Conservation (phyloP, 2,329 filamentous ascomycete species). For the Hypocreales sp. region DNA sequence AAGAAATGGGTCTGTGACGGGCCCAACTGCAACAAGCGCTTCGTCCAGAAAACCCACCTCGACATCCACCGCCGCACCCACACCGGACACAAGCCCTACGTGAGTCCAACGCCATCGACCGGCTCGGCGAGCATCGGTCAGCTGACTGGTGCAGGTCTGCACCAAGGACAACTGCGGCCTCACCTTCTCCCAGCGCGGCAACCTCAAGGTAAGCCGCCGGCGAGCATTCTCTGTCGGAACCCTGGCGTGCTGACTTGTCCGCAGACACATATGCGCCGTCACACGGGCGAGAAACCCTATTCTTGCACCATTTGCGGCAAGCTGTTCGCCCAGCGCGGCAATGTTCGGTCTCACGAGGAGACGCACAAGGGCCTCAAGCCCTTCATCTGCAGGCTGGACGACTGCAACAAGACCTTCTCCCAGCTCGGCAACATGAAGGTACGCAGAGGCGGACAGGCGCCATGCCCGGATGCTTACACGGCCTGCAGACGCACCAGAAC, state of each 20-base stretch:
- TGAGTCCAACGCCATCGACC: slow-evolving; percentile 32
- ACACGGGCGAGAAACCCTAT: slow-evolving; percentile 78
- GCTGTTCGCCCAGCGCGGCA: slow-evolving; percentile 71
- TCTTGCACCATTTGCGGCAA: slow-evolving; percentile 68
- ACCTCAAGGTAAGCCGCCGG: slow-evolving; percentile 54
- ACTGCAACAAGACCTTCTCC: slow-evolving; percentile 77
- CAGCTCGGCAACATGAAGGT: slow-evolving; percentile 89
- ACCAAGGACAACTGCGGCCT: slow-evolving; percentile 58
- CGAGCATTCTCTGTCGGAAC: too few relatives aligned
- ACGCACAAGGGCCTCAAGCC: slow-evolving; percentile 66
- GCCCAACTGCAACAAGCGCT: slow-evolving; percentile 63
- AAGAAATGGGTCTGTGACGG: slow-evolving; percentile 63
- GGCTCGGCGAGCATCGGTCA: too few relatives aligned
- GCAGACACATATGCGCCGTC: slow-evolving; percentile 72
- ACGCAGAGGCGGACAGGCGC: too few relatives aligned
- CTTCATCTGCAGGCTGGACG: slow-evolving; percentile 67
- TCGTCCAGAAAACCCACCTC: slow-evolving; percentile 83
- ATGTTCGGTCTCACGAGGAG: slow-evolving; percentile 69
- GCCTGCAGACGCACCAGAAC: slow-evolving; percentile 67
- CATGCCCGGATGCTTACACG: slow-evolving; percentile 1
- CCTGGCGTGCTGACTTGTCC: background rate
- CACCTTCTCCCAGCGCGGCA: slow-evolving; percentile 78
- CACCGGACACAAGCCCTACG: slow-evolving; percentile 80
- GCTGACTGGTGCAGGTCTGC: slow-evolving; percentile 38
- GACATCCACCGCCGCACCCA: slow-evolving; percentile 82